Evolutionary conservation across 345 rosid genomes (phyloP), one percentile per base, ranked within the genome.

Genomic region (Hibiscus trionum): DNA sequence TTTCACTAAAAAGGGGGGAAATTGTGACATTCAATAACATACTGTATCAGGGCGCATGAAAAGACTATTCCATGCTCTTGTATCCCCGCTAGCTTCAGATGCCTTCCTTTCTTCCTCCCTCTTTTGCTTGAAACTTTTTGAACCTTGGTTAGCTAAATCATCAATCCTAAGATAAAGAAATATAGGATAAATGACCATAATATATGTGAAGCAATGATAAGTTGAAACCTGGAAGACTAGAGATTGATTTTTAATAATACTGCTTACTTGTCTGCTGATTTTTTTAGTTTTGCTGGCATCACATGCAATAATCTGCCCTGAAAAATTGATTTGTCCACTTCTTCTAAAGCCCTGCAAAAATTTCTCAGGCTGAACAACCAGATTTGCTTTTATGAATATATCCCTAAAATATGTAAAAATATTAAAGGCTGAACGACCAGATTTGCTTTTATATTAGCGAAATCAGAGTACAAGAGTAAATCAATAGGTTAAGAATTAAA

Each of bases 241-340:
- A 60, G 77, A 70, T 7, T 21, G 14, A 39, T 19, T 72, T 4
- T 11, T 1, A 80, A 29, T 15, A 19, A 16, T 29, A 69, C 10
- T 56, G 80, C 87, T 81, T 72, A 91, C 98, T 75, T 87, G 58
- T 84, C 82, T 62, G 87, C 72, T 12, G 79, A 47, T 31, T 61
- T 60, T 59, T 85, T 90, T 76, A 75, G 83, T 80, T 83, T 84
- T 49, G 97, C 88, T 59, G 90, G 93, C 88, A 91, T 71, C 64
- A 94, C 82, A 84, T 94, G 98, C 84, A 94, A 73, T 81, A 94
- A 80, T 76, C 98, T 87, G 2, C 97, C 98, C 80, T 91, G 98
- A 76, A 94, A 94, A 79, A 73, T 86, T 78, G 95, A 80, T 61
- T 83, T 85, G 85, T 94, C 98, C 70, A 87, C 75, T 74, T 83